Conservation (phyloP, 495 filamentous ascomycete genomes). For the Hypoxylon trugodes region DNA sequence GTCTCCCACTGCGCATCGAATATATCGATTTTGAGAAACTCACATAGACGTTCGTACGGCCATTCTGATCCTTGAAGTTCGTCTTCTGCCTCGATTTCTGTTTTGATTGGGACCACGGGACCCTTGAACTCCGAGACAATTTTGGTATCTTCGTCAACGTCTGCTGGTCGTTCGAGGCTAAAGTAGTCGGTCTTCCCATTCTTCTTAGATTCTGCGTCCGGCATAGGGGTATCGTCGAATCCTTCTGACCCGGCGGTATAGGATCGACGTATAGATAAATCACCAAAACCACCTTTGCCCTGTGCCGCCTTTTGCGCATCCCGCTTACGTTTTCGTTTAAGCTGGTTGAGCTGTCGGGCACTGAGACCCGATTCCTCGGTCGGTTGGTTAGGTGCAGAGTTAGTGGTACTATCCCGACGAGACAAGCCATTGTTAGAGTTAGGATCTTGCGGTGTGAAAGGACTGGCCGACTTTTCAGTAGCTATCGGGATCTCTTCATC, state of each 20-base stretch:
- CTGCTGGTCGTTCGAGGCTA: constrained; percentile 74
- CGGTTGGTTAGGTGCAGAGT: constrained; percentile 45
- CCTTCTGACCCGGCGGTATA: constrained; percentile 63
- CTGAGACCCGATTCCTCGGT: constrained; percentile 79
- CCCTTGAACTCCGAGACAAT: constrained; percentile 97
- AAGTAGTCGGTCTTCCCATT: constrained; percentile 89
- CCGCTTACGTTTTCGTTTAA: constrained; percentile 89
- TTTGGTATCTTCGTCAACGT: constrained; percentile 86
- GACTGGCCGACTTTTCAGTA: constrained; percentile 48
- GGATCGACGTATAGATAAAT: constrained; percentile 75
- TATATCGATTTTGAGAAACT: constrained; percentile 89
- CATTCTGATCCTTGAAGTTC: constrained; percentile 85
- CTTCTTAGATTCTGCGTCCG: constrained; percentile 67
- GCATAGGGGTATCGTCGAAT: constrained; percentile 66
- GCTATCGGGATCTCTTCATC: constrained; percentile 76
- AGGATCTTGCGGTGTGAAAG: constrained; percentile 52
- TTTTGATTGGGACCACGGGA: constrained; percentile 65
- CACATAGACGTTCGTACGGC: constrained; percentile 93
- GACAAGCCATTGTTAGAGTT: constrained; percentile 52
- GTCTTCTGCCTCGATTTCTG: constrained; percentile 71
- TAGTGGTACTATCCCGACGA: constrained; percentile 46
- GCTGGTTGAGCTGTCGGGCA: constrained; percentile 88
- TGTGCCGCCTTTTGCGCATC: constrained; percentile 81
- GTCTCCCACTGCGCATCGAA: constrained; percentile 97
- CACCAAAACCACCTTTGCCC: constrained; percentile 78